Base-by-base conservation (phyloP, 352 stramenopile species). In the Phytophthora hybrid region DNA sequence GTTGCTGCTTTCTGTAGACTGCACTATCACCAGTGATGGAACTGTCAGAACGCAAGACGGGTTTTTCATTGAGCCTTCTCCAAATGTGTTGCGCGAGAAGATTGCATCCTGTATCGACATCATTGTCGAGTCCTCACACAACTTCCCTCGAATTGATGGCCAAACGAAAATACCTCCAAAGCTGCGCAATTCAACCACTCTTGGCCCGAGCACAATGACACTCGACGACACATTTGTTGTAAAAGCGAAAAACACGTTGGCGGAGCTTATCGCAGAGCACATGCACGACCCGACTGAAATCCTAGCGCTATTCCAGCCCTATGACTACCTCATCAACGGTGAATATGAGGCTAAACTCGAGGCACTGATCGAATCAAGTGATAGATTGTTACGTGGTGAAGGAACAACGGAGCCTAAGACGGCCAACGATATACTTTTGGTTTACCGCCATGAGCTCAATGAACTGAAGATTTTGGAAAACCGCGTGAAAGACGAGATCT, bases 81-180 rank as follows among this genome's bases (percentile, higher is more conserved):
- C 82, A 3, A 79, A 73, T 18, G 68, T 74, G 9, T 37, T 96
- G 26, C 81, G 84, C 2, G 89, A 96, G 51, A 89, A 91, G 52
- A 78, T 94, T 52, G 72, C 83, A 18, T 82, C 71, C 44, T 96
- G 87, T 47, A 63, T 95, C 23, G 82, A 85, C 39, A 63, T 84
- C 11, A 83, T 96, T 56, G 88, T 95, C n/a, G 88, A 95, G 53
- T 87, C 93, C 0, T 86, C 89, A 4, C 90, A 97, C 54, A 83
- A 84, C n/a, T 98, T 97, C 56, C 90, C 92, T n/a, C 88, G 92
- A 29, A 93, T 97, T 59, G 93, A 98, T 46, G 65, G 82, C 6
- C 91, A 93, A 67, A 94, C 89, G 7, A 93, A 85, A 66, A 72
- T 94, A 7, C 89, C 90, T 1, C n/a, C 64, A 0, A 84, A 83